These are phyloP conservation scores for Porodaedalea pini DNA, from an alignment of 1,284 basidiomycete genomes.

Conservation along the genomic window DNA sequence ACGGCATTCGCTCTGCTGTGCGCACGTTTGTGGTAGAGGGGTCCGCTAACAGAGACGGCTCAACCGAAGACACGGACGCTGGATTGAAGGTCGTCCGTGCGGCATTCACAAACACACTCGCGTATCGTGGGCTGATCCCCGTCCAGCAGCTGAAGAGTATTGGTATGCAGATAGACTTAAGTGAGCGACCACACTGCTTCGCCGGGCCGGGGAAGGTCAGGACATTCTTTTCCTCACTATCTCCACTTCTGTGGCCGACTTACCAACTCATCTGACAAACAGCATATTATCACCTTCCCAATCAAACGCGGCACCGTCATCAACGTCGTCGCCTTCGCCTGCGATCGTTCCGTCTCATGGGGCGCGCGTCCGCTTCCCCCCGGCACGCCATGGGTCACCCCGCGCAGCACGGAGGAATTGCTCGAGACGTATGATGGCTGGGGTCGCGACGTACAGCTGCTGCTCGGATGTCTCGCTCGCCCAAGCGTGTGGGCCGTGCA, in stretches of 20 bases:
- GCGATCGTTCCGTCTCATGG: constrained; percentile 37
- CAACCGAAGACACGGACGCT: background rate
- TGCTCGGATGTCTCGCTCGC: constrained; percentile 45
- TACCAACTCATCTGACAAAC: constrained; percentile 9
- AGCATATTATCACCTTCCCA: constrained; percentile 59
- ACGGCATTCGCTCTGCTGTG: constrained; percentile 48
- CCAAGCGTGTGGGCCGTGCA: constrained; percentile 62
- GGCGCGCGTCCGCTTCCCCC: constrained; percentile 36
- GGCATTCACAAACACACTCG: constrained; percentile 41
- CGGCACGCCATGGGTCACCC: constrained; percentile 44
- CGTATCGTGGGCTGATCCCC: constrained; percentile 45
- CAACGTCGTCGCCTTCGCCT: constrained; percentile 52
- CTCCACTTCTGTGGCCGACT: background rate
- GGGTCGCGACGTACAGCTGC: constrained; percentile 42
- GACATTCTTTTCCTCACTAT: background rate
- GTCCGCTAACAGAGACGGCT: constrained; percentile 14
- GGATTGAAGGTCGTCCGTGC: constrained; percentile 22
- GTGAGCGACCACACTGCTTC: constrained; percentile 37
- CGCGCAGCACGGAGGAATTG: constrained; percentile 42
- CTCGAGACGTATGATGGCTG: constrained; percentile 45
- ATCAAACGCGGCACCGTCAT: constrained; percentile 44
- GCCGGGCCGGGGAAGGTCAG: constrained; percentile 42
- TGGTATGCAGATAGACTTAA: constrained; percentile 41
- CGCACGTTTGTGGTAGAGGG: constrained; percentile 34
- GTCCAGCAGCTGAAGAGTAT: constrained; percentile 35